phyloP scores from a whole-genome alignment of 176 grass and related monocot genomes.

The Carex pumila region DNA sequence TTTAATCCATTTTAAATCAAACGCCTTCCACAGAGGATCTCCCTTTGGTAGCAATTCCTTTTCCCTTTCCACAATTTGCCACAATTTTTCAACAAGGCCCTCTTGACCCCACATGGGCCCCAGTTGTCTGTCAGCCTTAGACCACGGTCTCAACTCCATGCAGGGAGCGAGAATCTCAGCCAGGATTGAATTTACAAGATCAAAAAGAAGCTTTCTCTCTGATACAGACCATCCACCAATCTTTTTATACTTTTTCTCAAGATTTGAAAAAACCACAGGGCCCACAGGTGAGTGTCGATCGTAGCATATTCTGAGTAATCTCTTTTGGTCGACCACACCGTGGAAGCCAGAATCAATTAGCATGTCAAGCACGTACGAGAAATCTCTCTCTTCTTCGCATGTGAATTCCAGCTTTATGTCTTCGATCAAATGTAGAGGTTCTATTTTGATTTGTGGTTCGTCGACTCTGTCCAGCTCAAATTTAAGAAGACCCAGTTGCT shows the following conservation, averaged over 20 bases:
- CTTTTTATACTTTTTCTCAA: slow-evolving; percentile 67
- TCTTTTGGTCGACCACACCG: slow-evolving; percentile 19
- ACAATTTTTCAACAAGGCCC: slow-evolving; percentile 61
- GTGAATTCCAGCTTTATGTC: slow-evolving; percentile 49
- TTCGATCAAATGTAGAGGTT: slow-evolving; percentile 35
- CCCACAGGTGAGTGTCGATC: slow-evolving; percentile 43
- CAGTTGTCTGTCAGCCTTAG: slow-evolving; percentile 23
- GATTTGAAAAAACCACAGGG: slow-evolving; percentile 53
- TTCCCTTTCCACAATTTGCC: slow-evolving; percentile 35
- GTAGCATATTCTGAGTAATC: slow-evolving; percentile 44
- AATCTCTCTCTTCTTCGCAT: slow-evolving; percentile 85
- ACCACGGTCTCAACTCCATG: slow-evolving; percentile 65
- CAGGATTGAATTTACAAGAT: slow-evolving; percentile 61
- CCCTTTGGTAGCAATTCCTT: slow-evolving; percentile 22
- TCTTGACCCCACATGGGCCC: slow-evolving; percentile 65
- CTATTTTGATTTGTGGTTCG: not conserved
- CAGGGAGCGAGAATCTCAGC: slow-evolving; percentile 62
- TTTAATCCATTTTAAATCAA: slow-evolving; percentile 49
- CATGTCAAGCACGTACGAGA: slow-evolving; percentile 69
- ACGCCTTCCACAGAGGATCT: slow-evolving; percentile 33
- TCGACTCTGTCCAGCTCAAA: slow-evolving; percentile 19
- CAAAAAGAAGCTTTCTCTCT: slow-evolving; percentile 72
- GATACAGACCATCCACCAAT: slow-evolving; percentile 41
- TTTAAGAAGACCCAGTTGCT: slow-evolving; percentile 20
- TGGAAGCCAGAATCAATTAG: slow-evolving; percentile 77